Conservation (phyloP, 176 grass and related monocot genomes). For the Juncus effusus region DNA sequence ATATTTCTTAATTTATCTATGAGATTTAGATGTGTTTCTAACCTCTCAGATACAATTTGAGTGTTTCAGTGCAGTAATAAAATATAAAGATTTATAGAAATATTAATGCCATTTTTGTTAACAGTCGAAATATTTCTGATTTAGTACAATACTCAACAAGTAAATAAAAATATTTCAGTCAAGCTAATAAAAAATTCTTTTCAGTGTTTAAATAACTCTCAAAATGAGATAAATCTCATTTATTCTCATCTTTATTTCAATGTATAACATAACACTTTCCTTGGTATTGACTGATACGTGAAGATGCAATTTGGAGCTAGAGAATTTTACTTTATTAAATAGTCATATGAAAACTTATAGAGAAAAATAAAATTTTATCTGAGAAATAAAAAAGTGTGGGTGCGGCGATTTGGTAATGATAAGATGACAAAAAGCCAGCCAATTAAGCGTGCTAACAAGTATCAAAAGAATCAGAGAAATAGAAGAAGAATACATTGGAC, state of each 20-base stretch:
- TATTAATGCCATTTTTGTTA: no score
- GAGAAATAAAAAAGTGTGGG: not conserved
- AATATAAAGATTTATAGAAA: no score
- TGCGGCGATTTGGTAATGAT: constrained; percentile 32
- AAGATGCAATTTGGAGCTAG: not conserved
- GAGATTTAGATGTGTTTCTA: no score
- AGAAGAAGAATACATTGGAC: not conserved
- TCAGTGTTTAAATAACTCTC: not conserved
- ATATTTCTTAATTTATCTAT: no score
- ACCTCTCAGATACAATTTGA: no score
- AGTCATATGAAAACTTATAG: not conserved
- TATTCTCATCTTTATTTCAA: not conserved
- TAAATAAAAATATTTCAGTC: not conserved
- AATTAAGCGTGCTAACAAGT: constrained; percentile 19
- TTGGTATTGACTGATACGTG: no score
- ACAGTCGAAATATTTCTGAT: no score
- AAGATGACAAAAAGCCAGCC: constrained; percentile 32
- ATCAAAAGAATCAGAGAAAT: constrained; percentile 1
- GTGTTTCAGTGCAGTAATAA: no score
- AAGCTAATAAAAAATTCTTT: not conserved
- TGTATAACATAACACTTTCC: not conserved
- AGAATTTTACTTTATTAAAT: not conserved
- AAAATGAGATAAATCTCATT: not conserved
- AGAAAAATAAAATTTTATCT: not conserved
- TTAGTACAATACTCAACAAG: not conserved